These are phyloP conservation scores for Colletotrichum sp. DNA, from an alignment of 2,329 filamentous ascomycete species.

Conservation along the genomic window DNA sequence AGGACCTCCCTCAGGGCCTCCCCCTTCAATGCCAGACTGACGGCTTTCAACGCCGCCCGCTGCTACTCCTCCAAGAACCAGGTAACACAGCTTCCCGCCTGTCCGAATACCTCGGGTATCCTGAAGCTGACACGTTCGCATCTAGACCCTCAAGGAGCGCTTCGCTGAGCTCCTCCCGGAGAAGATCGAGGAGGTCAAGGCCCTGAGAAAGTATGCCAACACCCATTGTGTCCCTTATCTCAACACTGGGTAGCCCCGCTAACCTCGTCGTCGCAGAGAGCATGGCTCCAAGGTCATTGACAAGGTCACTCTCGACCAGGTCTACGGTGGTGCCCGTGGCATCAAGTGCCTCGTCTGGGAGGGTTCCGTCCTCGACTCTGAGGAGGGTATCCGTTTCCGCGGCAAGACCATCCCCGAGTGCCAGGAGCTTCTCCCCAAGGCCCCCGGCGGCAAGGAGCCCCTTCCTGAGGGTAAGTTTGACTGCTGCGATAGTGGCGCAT, in stretches of 20 bases:
- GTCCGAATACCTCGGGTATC: constrained; percentile 20
- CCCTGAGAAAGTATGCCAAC: constrained; percentile 83
- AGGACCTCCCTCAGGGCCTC: constrained; percentile 75
- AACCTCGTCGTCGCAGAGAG: constrained; percentile 63
- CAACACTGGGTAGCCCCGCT: constrained; percentile 12
- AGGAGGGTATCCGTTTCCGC: constrained; percentile 99
- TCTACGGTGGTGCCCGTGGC: constrained; percentile 98
- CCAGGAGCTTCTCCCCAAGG: constrained; percentile 96
- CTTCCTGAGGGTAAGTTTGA: constrained; percentile 79
- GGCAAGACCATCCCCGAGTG: constrained; percentile 99
- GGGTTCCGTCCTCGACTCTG: constrained; percentile 94
- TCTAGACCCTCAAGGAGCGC: constrained; percentile 93
- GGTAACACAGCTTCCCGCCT: constrained; percentile 54
- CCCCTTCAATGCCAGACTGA: constrained; percentile 70
- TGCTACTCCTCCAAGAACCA: constrained; percentile 94
- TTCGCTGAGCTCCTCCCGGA: constrained; percentile 95
- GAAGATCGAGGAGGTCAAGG: constrained; percentile 99
- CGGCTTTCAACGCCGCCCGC: constrained; percentile 82
- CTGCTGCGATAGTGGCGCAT: neutral
- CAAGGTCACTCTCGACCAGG: constrained; percentile 98
- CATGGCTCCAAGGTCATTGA: constrained; percentile 94
- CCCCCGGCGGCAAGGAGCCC: constrained; percentile 94
- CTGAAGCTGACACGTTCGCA: constrained; percentile 25
- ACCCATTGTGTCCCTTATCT: constrained; percentile 15
- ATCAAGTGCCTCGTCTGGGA: constrained; percentile 99